phyloP scores from a whole-genome alignment of 805 yeast species.

The Lipomyces oligophaga region DNA sequence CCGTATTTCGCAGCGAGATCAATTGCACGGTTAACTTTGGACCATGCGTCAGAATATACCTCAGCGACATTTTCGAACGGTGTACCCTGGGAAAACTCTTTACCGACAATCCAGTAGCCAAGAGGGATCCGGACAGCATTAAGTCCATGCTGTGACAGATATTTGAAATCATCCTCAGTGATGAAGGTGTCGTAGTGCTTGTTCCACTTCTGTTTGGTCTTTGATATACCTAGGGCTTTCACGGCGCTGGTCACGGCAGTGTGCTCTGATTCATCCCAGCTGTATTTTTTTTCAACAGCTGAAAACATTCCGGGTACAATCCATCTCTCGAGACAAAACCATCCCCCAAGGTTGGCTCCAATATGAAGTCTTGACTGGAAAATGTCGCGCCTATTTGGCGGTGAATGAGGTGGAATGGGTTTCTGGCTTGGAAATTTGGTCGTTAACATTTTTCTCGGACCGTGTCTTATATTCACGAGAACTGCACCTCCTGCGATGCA shows the following conservation, averaged over 20 bases:
- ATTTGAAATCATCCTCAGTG: constrained; percentile 71
- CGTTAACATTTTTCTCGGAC: no score
- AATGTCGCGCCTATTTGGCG: constrained; percentile 38
- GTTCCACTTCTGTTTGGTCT: constrained; percentile 51
- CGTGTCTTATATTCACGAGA: no score
- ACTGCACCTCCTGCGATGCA: no score
- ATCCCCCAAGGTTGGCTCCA: constrained; percentile 67
- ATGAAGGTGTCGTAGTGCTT: constrained; percentile 64
- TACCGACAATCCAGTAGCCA: constrained; percentile 88
- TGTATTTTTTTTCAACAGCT: constrained; percentile 34
- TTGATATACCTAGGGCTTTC: constrained; percentile 49
- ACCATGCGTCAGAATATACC: constrained; percentile 77
- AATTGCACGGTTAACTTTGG: constrained; percentile 42
- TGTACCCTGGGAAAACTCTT: constrained; percentile 50
- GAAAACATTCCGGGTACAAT: constrained; percentile 43
- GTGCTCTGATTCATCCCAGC: constrained; percentile 57
- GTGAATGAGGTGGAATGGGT: constrained; percentile 33
- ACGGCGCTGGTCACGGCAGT: constrained; percentile 60
- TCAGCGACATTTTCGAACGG: constrained; percentile 50
- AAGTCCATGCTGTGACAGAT: constrained; percentile 64
- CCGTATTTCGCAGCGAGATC: constrained; percentile 55
- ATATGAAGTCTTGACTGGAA: constrained; percentile 32
- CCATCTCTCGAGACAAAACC: constrained; percentile 70
- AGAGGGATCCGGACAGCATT: constrained; percentile 81
- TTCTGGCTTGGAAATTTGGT: no score